Conservation (phyloP, 768 basidiomycete genomes). For the Boletus rufocinnamomeus region DNA sequence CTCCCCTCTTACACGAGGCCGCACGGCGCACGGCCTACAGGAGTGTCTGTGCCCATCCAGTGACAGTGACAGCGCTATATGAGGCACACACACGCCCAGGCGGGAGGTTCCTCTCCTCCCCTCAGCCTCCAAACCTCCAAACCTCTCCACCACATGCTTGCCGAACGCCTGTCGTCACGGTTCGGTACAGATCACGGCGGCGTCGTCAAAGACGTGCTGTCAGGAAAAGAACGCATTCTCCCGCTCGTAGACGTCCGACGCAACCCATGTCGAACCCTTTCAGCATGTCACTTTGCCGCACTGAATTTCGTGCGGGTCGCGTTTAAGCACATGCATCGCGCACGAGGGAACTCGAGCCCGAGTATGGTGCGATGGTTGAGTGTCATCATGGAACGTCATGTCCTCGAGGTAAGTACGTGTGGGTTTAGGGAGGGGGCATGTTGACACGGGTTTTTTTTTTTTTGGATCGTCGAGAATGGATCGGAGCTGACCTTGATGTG, state of each 20-base stretch:
- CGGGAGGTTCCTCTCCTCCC: background rate
- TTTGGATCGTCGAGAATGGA: background rate
- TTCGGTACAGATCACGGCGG: slow-evolving; percentile 12
- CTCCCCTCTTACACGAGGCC: slow-evolving; percentile 14
- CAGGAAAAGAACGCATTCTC: slow-evolving; percentile 43
- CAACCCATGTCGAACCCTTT: slow-evolving; percentile 39
- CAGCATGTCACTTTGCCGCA: slow-evolving; percentile 63
- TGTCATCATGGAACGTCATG: slow-evolving; percentile 13
- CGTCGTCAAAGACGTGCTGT: slow-evolving; percentile 24
- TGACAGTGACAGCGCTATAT: slow-evolving; percentile 17
- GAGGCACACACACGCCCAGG: slow-evolving; percentile 4
- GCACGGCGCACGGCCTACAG: background rate
- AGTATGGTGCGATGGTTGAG: slow-evolving; percentile 15
- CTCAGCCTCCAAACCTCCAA: slow-evolving; percentile 1
- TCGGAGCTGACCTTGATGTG: slow-evolving; percentile 5
- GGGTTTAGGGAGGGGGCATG: background rate
- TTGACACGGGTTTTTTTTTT: background rate
- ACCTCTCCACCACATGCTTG: slow-evolving; percentile 9
- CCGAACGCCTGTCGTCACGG: slow-evolving; percentile 16
- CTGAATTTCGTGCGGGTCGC: slow-evolving; percentile 59
- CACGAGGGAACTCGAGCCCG: background rate
- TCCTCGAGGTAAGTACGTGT: slow-evolving; percentile 32
- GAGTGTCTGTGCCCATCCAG: slow-evolving; percentile 7
- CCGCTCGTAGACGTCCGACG: slow-evolving; percentile 50
- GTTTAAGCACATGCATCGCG: slow-evolving; percentile 31